A percentile compares a stretch with the other conserved stretches of the same genome.
phyloP scores from a whole-genome alignment of 257 asterid genomes.

The Solanum raphanifolium region DNA sequence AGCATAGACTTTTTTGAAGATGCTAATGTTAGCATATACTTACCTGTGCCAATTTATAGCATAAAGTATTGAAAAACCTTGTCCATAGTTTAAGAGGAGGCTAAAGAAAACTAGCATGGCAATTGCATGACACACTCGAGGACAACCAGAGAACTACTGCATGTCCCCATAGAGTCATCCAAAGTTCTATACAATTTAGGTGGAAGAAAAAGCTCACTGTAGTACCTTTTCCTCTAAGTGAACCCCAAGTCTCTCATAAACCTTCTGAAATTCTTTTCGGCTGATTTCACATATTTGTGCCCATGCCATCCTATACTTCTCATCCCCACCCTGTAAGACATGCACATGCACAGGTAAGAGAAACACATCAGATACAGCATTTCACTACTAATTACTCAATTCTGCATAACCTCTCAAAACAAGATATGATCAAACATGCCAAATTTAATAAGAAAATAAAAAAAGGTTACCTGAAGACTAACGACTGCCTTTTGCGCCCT shows the following conservation, averaged over 20 bases:
- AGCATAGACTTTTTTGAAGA: neutral
- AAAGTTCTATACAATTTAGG: neutral
- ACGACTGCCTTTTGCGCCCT: slow-evolving; percentile 88
- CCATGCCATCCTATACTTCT: slow-evolving; percentile 78
- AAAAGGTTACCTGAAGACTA: slow-evolving; percentile 72
- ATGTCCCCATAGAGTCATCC: neutral
- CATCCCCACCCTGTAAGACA: slow-evolving; percentile 61
- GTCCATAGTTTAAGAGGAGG: neutral
- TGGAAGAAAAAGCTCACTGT: neutral
- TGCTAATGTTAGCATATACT: neutral
- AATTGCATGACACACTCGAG: neutral
- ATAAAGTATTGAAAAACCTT: neutral
- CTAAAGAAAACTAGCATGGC: neutral
- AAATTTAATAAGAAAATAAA: neutral
- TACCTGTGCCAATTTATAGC: neutral
- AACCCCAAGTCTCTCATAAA: slow-evolving; percentile 70
- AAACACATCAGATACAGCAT: neutral
- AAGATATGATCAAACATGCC: neutral
- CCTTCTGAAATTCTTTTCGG: slow-evolving; percentile 55
- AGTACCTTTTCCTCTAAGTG: slow-evolving; percentile 76
- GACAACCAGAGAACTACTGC: neutral
- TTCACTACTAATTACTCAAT: neutral
- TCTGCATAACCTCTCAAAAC: neutral
- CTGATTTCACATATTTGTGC: slow-evolving; percentile 78
- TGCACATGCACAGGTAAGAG: neutral